Evolutionary conservation across 140 eudicot genomes (phyloP).

Genomic region (Oenanthe javanica): DNA sequence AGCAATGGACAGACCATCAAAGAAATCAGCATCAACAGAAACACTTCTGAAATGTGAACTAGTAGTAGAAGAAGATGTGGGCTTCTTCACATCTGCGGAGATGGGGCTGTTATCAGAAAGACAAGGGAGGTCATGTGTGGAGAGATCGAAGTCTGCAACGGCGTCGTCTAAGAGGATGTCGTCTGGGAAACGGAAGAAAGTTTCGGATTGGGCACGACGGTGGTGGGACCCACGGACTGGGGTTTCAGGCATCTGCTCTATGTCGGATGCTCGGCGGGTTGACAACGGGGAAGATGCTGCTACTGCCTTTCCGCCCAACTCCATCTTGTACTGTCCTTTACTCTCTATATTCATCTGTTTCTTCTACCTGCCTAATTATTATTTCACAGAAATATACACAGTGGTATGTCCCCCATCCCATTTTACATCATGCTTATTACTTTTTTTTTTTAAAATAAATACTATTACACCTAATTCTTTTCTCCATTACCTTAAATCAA

Average conservation of each 20-base stretch:
- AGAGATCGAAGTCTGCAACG: constrained; percentile 50
- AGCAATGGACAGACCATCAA: constrained; percentile 54
- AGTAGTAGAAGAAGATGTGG: background rate
- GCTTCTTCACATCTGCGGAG: constrained; percentile 7
- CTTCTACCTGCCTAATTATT: too few species aligned
- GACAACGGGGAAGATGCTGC: too few species aligned
- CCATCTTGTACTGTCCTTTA: too few species aligned
- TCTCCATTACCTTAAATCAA: too few species aligned
- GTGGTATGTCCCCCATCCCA: too few species aligned
- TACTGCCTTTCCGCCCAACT: too few species aligned
- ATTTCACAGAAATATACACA: too few species aligned
- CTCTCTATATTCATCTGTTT: too few species aligned
- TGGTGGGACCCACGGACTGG: constrained; percentile 55
- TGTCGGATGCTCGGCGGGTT: constrained; percentile 12
- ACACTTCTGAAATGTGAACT: constrained; percentile 48
- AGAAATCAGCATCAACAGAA: constrained; percentile 80
- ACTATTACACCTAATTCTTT: too few species aligned
- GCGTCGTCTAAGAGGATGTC: constrained; percentile 64
- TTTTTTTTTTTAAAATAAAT: too few species aligned
- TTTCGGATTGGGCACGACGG: constrained; percentile 90
- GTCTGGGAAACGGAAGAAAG: constrained; percentile 70
- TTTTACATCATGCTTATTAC: too few species aligned
- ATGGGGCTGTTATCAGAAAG: constrained; percentile 17
- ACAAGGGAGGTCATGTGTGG: constrained; percentile 30
- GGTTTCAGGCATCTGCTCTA: constrained; percentile 58